Conservation (phyloP, 108 stramenopile species). For the Nitzschia putrida region DNA sequence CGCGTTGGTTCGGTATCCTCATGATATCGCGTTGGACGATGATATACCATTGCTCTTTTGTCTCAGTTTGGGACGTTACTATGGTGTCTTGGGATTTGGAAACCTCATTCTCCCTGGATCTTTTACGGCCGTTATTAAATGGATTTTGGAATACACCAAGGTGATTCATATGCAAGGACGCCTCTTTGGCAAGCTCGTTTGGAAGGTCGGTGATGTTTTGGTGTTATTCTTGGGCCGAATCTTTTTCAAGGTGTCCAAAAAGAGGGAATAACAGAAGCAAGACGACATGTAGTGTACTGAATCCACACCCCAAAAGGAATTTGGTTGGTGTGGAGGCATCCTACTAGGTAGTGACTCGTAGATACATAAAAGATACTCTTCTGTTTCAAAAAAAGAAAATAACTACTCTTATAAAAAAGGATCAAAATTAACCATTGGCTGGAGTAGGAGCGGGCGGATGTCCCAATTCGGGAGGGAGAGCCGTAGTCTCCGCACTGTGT, state of each 20-base stretch:
- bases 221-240: constrained; percentile 10
- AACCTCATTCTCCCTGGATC: constrained; percentile 23
- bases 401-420: too few species aligned
- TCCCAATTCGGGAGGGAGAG: constrained; percentile 10
- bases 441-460: background rate
- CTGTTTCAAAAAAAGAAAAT: too few species aligned
- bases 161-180: constrained; percentile 34
- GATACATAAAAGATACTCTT: too few species aligned
- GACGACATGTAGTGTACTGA: background rate
- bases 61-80: constrained; percentile 30
- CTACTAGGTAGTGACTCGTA: too few species aligned
- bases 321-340: too few species aligned
- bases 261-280: background rate
- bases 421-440: too few species aligned
- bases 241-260: background rate
- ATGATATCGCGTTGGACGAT: constrained; percentile 16
- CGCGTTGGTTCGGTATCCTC: constrained; percentile 5
- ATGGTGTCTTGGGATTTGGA: constrained; percentile 33
- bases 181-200: constrained; percentile 23
- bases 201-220: constrained; percentile 29
- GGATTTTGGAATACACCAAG: constrained; percentile 38
- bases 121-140: constrained; percentile 31
- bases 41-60: constrained; percentile 31
- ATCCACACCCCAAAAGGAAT: background rate
- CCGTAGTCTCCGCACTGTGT: constrained; percentile 14